phyloP scores from a whole-genome alignment of 208 protist species.

The Spongospora subterranea region DNA sequence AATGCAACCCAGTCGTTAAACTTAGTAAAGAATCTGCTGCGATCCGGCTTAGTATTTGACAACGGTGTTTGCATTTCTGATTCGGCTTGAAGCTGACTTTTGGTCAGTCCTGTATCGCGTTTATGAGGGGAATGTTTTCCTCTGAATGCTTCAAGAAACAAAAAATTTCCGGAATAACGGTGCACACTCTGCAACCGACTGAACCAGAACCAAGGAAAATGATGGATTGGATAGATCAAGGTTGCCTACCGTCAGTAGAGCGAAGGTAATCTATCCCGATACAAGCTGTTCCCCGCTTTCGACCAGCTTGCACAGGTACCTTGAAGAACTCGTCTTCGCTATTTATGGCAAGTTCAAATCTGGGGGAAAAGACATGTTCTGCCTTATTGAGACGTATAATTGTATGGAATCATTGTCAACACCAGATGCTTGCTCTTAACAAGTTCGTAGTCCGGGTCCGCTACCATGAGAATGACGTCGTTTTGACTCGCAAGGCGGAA shows the following conservation, averaged over 20 bases:
- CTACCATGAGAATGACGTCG: constrained; percentile 51
- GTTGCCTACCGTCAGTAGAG: constrained; percentile 33
- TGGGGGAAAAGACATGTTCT: not conserved
- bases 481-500: constrained; percentile 31
- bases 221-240: constrained; percentile 55
- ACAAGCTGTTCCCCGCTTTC: not conserved
- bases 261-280: constrained; percentile 14
- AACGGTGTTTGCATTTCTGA: not conserved
- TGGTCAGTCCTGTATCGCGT: constrained; percentile 52
- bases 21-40: constrained; percentile 49
- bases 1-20: not conserved
- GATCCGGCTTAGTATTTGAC: constrained; percentile 24
- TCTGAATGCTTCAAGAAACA: constrained; percentile 30
- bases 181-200: constrained; percentile 22
- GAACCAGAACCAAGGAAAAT: not conserved
- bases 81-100: not conserved
- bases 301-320: not conserved
- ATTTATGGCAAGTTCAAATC: constrained; percentile 9
- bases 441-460: not conserved
- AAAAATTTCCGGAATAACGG: not conserved
- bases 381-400: constrained; percentile 44
- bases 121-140: constrained; percentile 41
- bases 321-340: constrained; percentile 21
- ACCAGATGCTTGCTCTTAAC: not conserved
- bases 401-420: constrained; percentile 23